A percentile compares a stretch with the other conserved stretches of the same genome.
Conservation (phyloP, 2,329 filamentous ascomycete genomes). For the Orbilia blumenaviensis region DNA sequence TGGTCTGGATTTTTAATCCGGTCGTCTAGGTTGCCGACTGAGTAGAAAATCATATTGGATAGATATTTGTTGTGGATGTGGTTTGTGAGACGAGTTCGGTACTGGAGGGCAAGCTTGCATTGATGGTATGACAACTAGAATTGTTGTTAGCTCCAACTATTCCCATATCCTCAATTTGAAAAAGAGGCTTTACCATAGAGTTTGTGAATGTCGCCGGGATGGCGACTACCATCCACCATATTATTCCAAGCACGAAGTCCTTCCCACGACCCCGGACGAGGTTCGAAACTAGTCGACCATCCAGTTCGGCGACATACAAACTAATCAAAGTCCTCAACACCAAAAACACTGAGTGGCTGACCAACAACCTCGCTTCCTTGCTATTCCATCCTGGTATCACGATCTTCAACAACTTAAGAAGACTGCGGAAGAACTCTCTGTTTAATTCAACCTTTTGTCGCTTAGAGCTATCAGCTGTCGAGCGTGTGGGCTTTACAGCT, state of each 20-base stretch:
- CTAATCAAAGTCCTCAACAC: conserved; percentile 91
- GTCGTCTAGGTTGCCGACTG: conserved; percentile 91
- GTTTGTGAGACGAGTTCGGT: conserved; percentile 91
- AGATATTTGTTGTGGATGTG: conserved; percentile 95
- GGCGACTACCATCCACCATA: conserved; percentile 99
- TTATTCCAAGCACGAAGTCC: conserved; percentile 85
- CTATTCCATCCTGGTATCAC: conserved; percentile 90
- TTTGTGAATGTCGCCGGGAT: conserved; percentile 97
- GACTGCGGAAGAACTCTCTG: conserved; percentile 80
- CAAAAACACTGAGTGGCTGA: conserved; percentile 92
- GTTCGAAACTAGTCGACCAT: conserved; percentile 90
- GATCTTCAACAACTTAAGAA: conserved; percentile 81
- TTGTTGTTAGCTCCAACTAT: conserved; percentile 22
- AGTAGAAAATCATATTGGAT: conserved; percentile 97
- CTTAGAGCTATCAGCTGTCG: conserved; percentile 61
- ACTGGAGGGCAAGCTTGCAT: conserved; percentile 90
- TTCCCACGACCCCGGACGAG: conserved; percentile 89
- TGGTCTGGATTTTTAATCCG: conserved; percentile 99
- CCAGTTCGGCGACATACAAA: conserved; percentile 93
- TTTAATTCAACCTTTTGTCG: conserved; percentile 91
- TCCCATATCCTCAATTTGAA: neutral
- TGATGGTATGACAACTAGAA: conserved; percentile 90
- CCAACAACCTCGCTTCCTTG: conserved; percentile 83
- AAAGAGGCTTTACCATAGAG: conserved; percentile 77
- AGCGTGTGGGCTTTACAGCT: conserved; percentile 49